phyloP scores from a whole-genome alignment of 2,329 filamentous ascomycete genomes.

The Zasmidium angulare region DNA sequence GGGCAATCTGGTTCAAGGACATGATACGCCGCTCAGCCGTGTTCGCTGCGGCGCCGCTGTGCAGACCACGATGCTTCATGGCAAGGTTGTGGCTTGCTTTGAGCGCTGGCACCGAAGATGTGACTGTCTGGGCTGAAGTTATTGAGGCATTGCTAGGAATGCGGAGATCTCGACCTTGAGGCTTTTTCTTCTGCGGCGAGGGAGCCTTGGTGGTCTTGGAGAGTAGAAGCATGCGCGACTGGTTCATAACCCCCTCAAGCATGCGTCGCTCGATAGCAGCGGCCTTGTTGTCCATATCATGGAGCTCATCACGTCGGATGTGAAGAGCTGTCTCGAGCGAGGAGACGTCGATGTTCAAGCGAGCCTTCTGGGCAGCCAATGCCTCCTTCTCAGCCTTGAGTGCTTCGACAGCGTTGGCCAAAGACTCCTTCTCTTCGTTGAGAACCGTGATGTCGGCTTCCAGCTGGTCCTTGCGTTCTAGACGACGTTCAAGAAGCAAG shows the following conservation, averaged over 20 bases:
- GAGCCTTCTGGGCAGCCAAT: slow-evolving; percentile 73
- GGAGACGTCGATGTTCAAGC: slow-evolving; percentile 80
- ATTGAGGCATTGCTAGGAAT: slow-evolving; percentile 39
- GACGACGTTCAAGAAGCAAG: slow-evolving; percentile 75
- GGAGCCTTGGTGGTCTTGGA: slow-evolving; percentile 55
- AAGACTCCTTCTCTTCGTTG: slow-evolving; percentile 47
- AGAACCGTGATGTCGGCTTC: slow-evolving; percentile 48
- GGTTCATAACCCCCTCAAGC: slow-evolving; percentile 91
- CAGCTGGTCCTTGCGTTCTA: slow-evolving; percentile 63
- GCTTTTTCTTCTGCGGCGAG: slow-evolving; percentile 42
- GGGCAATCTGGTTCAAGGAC: slow-evolving; percentile 85
- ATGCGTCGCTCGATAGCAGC: slow-evolving; percentile 89
- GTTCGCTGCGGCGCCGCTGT: slow-evolving; percentile 38
- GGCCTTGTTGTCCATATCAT: slow-evolving; percentile 84
- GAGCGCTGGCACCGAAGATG: slow-evolving; percentile 31
- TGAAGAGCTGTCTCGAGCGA: slow-evolving; percentile 86
- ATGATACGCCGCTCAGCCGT: slow-evolving; percentile 69
- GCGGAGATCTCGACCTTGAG: slow-evolving; percentile 42
- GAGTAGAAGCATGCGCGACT: slow-evolving; percentile 87
- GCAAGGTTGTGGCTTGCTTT: slow-evolving; percentile 41
- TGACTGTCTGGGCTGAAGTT: slow-evolving; percentile 45
- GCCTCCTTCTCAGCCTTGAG: slow-evolving; percentile 71
- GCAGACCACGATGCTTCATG: slow-evolving; percentile 49
- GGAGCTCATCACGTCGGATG: slow-evolving; percentile 85
- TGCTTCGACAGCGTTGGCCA: slow-evolving; percentile 54